Base-by-base conservation (phyloP, 2,329 filamentous ascomycete genomes). In the Onygena corvina region DNA sequence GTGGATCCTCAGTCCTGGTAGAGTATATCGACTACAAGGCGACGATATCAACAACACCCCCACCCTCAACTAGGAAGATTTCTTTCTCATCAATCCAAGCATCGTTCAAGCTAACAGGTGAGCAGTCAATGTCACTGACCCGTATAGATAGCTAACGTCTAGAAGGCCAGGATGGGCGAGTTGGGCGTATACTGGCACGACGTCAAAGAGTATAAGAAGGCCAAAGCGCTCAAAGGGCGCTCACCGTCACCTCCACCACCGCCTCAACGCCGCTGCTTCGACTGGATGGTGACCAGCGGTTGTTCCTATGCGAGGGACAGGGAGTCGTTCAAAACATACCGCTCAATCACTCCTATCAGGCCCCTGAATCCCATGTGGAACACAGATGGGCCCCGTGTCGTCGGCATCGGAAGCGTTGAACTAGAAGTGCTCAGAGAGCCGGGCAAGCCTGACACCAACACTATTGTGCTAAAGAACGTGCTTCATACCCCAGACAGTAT, bases 401-500 rank as follows among this genome's bases (percentile, higher is more conserved):
- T 55, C 16, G 64, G 64, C 2, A 57, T 65, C 14, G 63, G 64
- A 2, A 61, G 56, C 2, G 64, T 66, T 16, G 60, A 63, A 47
- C 42, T 66, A 8, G 49, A 56, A 16, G 59, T 65, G 8, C 52
- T 53, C 3, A 54, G 57, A 25, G 54, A 52, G 4, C 53, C 51
- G 3, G 51, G 52, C 6, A 56, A 58, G 31, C 51, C 54, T 20
- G 53, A 56, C 2, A 50, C 54, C 27, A 56, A 61, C 44, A 58
- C 51, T 0, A 54, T 66, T 14, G 48, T 54, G 12, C 52, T 66
- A 9, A 56, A 66, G 16, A 58, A 61, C 49, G 64, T 66, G 34
- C 53, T 65, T 36, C 62, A 66, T 52, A 60, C 63, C 48, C 64
- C 64, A 1, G 58, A 58, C 30, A 63, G 63, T 44, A 44, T 64